Conservation (phyloP, 768 basidiomycete species). For the Agrocybe pediades region DNA sequence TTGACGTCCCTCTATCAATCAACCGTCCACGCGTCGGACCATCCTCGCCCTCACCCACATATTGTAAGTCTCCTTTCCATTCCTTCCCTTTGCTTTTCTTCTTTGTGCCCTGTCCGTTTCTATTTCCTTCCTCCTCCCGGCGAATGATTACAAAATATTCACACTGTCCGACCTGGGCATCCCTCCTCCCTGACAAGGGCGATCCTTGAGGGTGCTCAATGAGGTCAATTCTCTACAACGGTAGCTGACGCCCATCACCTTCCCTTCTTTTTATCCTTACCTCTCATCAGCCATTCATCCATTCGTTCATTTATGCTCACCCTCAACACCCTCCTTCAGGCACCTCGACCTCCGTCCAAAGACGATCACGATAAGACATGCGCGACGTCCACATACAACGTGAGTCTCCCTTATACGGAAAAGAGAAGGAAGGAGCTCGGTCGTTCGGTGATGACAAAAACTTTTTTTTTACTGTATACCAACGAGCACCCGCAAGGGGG, state of each 20-base stretch:
- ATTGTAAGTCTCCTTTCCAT: neutral
- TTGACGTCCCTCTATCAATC: too few species aligned
- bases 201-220: neutral
- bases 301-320: too few species aligned
- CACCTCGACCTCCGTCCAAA: too few species aligned
- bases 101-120: neutral
- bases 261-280: neutral
- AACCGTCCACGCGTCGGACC: too few species aligned
- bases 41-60: neutral
- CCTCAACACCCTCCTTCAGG: neutral
- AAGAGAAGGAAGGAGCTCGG: too few species aligned
- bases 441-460: neutral
- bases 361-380: too few species aligned
- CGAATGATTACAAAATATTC: constrained; percentile 13
- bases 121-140: neutral
- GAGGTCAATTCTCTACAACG: constrained; percentile 9
- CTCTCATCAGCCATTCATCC: too few species aligned
- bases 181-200: constrained; percentile 7
- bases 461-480: neutral
- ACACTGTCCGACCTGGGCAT: constrained; percentile 10
- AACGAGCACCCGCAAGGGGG: neutral
- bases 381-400: too few species aligned
- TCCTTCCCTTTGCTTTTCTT: neutral
- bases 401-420: too few species aligned
- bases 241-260: constrained; percentile 5